Evolutionary conservation across 2,329 filamentous ascomycete species (phyloP).

Genomic region (Ceratocystis cacaofunesta): DNA sequence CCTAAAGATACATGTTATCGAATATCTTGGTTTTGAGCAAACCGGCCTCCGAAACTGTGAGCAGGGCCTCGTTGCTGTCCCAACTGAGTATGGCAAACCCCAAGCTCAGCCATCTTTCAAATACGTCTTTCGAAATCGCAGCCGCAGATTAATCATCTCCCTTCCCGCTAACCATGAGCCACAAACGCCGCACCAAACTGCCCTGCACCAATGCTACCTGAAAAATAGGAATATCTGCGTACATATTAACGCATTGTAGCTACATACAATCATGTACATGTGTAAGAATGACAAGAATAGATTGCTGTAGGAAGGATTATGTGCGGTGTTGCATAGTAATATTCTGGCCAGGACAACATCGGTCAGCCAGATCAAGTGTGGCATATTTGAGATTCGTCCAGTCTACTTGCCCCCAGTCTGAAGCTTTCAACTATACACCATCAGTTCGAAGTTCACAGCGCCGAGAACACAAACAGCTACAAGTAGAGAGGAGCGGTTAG

Average conservation of each 20-base stretch:
- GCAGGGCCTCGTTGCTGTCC: background rate
- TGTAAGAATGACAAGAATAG: background rate
- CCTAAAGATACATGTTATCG: background rate
- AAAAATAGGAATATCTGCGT: background rate
- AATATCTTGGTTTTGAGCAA: background rate
- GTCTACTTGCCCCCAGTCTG: background rate
- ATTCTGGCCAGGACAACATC: background rate
- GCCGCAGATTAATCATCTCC: too few species aligned
- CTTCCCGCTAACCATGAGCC: background rate
- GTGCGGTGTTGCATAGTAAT: constrained; percentile 14
- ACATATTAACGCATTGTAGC: background rate
- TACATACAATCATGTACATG: constrained; percentile 1
- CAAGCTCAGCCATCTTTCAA: background rate
- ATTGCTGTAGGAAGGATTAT: constrained; percentile 9
- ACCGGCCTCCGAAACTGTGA: background rate
- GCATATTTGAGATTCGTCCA: background rate
- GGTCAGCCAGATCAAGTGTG: background rate
- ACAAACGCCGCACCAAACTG: background rate
- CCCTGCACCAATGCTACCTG: background rate
- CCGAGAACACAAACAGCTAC: constrained; percentile 66
- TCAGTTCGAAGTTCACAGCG: constrained; percentile 36
- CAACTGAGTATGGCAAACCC: background rate
- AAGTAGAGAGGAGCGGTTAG: constrained; percentile 17
- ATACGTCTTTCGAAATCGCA: too few species aligned
- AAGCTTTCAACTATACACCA: background rate